These are phyloP conservation scores for Hypoxylon sp. DNA, from an alignment of 2,329 filamentous ascomycete genomes.

Conservation along the genomic window DNA sequence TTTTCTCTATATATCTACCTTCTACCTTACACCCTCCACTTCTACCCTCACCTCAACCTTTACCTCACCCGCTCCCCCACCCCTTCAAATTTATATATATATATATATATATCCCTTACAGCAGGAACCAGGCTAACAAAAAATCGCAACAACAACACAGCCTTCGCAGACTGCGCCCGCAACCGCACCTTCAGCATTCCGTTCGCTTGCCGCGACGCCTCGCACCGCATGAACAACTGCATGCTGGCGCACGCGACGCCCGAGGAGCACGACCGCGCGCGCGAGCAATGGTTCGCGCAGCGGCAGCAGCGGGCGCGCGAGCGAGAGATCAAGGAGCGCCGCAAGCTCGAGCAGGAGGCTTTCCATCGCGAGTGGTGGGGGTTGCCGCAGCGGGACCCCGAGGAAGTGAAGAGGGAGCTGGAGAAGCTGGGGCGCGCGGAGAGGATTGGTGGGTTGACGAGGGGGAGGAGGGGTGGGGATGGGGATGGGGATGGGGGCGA, in stretches of 20 bases:
- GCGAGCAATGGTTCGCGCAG: constrained; percentile 92
- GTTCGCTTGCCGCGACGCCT: constrained; percentile 85
- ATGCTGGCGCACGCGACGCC: constrained; percentile 91
- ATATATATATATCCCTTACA: no score
- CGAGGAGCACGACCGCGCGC: constrained; percentile 86
- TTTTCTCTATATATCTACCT: not conserved
- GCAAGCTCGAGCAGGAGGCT: constrained; percentile 74
- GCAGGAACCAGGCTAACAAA: not conserved
- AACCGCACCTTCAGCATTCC: constrained; percentile 89
- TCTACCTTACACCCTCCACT: no score
- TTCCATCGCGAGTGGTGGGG: constrained; percentile 79
- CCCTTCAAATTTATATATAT: no score
- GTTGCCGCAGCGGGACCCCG: constrained; percentile 69
- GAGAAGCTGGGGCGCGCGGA: constrained; percentile 67
- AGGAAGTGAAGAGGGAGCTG: constrained; percentile 65
- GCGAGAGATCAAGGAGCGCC: constrained; percentile 73
- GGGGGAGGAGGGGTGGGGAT: constrained; percentile 4
- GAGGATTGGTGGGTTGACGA: constrained; percentile 66
- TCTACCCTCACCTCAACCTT: not conserved
- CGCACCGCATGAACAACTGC: constrained; percentile 91
- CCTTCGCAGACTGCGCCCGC: constrained; percentile 91
- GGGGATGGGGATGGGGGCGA: constrained; percentile 18
- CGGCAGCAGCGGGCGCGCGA: constrained; percentile 79
- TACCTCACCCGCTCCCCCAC: no score
- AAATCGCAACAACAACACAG: constrained; percentile 61